Conservation (phyloP, 2,329 filamentous ascomycete species). For the Alternaria postmessia region DNA sequence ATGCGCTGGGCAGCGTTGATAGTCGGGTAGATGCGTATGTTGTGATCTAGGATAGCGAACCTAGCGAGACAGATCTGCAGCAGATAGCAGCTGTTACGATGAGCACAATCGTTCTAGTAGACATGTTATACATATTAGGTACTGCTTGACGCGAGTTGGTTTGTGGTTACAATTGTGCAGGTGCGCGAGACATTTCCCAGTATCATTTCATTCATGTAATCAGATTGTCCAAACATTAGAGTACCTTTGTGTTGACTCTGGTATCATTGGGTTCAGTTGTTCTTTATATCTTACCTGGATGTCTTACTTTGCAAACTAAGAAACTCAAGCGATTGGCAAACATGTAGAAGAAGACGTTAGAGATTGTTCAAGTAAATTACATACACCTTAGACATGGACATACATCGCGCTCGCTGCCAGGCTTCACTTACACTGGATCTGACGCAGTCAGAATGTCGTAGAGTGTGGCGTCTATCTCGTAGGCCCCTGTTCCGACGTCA, state of each 20-base stretch:
- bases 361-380: not conserved
- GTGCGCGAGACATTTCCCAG: not conserved
- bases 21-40: not conserved
- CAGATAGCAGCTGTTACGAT: not conserved
- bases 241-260: not conserved
- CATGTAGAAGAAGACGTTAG: not conserved
- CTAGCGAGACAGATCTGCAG: not conserved
- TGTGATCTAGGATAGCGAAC: not conserved
- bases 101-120: too few species aligned
- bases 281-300: not conserved
- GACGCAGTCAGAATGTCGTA: not conserved
- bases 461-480: not conserved
- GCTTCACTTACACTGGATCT: not conserved
- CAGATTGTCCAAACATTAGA: not conserved
- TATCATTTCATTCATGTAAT: not conserved
- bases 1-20: not conserved
- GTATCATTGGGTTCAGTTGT: not conserved
- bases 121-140: constrained; percentile 1
- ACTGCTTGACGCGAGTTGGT: not conserved
- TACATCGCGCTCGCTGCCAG: not conserved
- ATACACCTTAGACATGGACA: not conserved
- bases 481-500: not conserved
- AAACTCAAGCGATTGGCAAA: not conserved
- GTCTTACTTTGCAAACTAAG: not conserved
- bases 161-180: not conserved